Base-by-base conservation (phyloP, 805 yeast species). In the Saccharomycodes ludwigii region DNA sequence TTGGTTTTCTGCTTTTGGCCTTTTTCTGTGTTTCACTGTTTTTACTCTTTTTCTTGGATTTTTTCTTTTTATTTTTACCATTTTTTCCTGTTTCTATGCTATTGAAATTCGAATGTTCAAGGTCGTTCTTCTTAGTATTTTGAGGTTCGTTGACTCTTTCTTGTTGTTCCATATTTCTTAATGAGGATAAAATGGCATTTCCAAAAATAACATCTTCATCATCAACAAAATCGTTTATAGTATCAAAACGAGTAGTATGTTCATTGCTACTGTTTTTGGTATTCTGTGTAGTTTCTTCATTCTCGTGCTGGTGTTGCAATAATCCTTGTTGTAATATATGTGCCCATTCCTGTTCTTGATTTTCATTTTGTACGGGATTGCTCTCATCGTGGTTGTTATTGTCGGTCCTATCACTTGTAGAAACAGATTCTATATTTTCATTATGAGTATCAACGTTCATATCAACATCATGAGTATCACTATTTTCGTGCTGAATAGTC, bases 331-430 rank as follows among this genome's bases (percentile, higher is more conserved):
- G 54, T 20, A 53, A 27, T 8, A 50, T 38, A 4, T 44, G 46
- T 1, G 52, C 54, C 57, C 57, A 52, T 24, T 47, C 47, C 32
- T 46, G 48, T 13, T 44, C 42, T 28, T 43, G 42, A 13, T 20
- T 34, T 13, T 35, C 34, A 18, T 17, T 14, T 30, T 33, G 5
- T 27, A 13, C 14, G 21, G 4, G 6, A 6, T 2, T 18, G 12
- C n/a, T 19, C 8, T 24, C 12, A 21, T 14, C 19, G 6, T 19
- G 22, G 13, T 28, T 18, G 4, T 34, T 15, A 15, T 30, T 29
- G 15, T 21, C 17, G 3, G 17, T n/a, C n/a, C 4, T 26, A 14
- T 24, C 16, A 14, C 21, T n/a, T 18, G 17, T 22, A 18, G 32
- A n/a, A 3, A 10, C 18, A 10, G 16, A 21, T 13, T 30, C 20